Evolutionary conservation across 495 filamentous ascomycete genomes (phyloP).

Genomic region (Podospora pseudoanserina): DNA sequence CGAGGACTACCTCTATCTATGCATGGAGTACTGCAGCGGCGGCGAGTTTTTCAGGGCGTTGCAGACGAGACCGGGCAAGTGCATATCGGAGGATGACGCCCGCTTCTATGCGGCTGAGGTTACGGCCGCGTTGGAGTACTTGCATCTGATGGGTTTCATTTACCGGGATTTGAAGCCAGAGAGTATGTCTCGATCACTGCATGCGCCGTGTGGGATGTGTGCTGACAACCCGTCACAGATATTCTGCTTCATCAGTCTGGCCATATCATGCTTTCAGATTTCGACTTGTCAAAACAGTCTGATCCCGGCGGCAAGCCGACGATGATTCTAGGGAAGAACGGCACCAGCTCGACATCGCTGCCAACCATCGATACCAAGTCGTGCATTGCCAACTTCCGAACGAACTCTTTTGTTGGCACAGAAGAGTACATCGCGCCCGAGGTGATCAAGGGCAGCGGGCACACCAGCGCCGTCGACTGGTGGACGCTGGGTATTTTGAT

Average conservation of each 20-base stretch:
- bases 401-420: constrained; percentile 96
- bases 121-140: constrained; percentile 94
- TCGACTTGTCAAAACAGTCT: constrained; percentile 96
- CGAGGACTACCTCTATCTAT: constrained; percentile 95
- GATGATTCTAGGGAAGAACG: constrained; percentile 87
- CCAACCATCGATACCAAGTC: constrained; percentile 98
- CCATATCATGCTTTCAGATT: constrained; percentile 99
- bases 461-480: constrained; percentile 98
- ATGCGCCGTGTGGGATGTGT: background rate
- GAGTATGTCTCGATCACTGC: constrained; percentile 56
- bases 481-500: constrained; percentile 97
- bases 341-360: constrained; percentile 73
- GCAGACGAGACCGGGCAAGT: constrained; percentile 95
- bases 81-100: constrained; percentile 93
- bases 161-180: constrained; percentile 98
- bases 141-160: constrained; percentile 99
- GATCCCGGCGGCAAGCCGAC: constrained; percentile 93
- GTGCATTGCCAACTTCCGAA: constrained; percentile 96
- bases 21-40: constrained; percentile 99
- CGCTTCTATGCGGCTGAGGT: constrained; percentile 97
- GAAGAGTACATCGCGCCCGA: constrained; percentile 99
- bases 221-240: constrained; percentile 49
- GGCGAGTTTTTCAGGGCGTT: constrained; percentile 97
- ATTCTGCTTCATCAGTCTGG: constrained; percentile 97
- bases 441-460: constrained; percentile 96